These are phyloP conservation scores for Citrullus amarus DNA, from an alignment of 306 rosid genomes.

Conservation along the genomic window DNA sequence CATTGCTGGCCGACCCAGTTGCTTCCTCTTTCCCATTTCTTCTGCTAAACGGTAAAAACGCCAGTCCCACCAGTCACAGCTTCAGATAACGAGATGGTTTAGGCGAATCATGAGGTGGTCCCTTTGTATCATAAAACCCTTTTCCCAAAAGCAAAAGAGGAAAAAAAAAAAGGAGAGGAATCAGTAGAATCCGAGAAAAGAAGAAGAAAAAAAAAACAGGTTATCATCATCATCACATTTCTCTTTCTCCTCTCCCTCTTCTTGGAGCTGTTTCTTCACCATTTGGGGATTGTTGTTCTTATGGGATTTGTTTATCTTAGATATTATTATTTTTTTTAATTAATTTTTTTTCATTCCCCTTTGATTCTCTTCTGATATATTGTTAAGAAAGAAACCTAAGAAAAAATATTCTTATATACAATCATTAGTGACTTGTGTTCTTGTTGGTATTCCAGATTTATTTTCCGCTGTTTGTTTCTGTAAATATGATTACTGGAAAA, in stretches of 20 bases:
- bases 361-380: slow-evolving; percentile 1
- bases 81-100: slow-evolving; percentile 15
- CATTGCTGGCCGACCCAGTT: slow-evolving; percentile 24
- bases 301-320: neutral
- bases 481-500: neutral
- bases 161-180: neutral
- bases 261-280: neutral
- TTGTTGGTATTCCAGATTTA: neutral
- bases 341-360: neutral
- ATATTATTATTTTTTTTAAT: neutral
- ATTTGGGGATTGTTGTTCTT: neutral
- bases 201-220: neutral
- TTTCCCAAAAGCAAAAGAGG: neutral
- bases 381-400: slow-evolving; percentile 1
- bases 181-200: slow-evolving; percentile 8
- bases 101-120: neutral
- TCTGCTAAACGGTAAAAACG: slow-evolving; percentile 16
- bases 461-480: neutral
- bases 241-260: neutral
- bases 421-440: neutral
- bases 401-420: neutral
- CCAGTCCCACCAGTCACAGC: slow-evolving; percentile 29
- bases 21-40: slow-evolving; percentile 36
- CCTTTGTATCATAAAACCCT: slow-evolving; percentile 3
- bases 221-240: neutral